Evolutionary conservation across 495 filamentous ascomycete species (phyloP).

Genomic region (Daldinia bambusicola): DNA sequence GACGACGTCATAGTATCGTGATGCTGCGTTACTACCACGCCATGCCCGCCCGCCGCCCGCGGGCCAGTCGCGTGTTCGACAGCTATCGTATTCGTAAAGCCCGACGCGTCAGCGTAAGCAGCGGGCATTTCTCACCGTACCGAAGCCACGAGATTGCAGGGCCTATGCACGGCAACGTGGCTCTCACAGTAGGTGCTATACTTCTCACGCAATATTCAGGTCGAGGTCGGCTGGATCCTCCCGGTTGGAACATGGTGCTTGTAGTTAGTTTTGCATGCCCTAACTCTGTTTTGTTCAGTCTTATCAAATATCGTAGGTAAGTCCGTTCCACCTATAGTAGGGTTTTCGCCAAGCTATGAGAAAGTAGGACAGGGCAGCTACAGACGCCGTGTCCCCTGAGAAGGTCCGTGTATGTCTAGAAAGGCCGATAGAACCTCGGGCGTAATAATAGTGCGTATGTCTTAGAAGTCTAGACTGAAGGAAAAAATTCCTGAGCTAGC

Average conservation of each 20-base stretch:
- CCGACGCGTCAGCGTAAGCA: neutral
- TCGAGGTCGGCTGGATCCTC: constrained; percentile 25
- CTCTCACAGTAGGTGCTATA: constrained; percentile 12
- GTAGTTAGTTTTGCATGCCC: constrained; percentile 5
- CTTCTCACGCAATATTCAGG: constrained; percentile 22
- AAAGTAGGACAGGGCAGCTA: constrained; percentile 1
- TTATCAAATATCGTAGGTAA: constrained; percentile 2
- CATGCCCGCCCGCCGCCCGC: neutral
- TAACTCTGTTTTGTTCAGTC: constrained; percentile 1
- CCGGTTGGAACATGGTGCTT: neutral
- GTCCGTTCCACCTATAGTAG: constrained; percentile 5
- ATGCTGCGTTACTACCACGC: neutral
- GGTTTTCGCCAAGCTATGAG: neutral
- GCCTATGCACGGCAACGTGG: constrained; percentile 13
- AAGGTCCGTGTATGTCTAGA: constrained; percentile 19
- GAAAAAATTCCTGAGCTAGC: constrained; percentile 23
- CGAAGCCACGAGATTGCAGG: constrained; percentile 17
- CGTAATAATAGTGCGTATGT: constrained; percentile 18
- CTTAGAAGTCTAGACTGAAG: constrained; percentile 16
- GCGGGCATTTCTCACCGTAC: constrained; percentile 35
- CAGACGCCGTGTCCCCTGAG: constrained; percentile 20
- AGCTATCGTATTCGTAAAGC: constrained; percentile 13
- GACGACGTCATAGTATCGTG: neutral
- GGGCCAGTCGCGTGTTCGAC: constrained; percentile 11
- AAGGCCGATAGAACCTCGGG: constrained; percentile 33